phyloP scores from a whole-genome alignment of 106 monocot genomes.

The Gastrodia elata region DNA sequence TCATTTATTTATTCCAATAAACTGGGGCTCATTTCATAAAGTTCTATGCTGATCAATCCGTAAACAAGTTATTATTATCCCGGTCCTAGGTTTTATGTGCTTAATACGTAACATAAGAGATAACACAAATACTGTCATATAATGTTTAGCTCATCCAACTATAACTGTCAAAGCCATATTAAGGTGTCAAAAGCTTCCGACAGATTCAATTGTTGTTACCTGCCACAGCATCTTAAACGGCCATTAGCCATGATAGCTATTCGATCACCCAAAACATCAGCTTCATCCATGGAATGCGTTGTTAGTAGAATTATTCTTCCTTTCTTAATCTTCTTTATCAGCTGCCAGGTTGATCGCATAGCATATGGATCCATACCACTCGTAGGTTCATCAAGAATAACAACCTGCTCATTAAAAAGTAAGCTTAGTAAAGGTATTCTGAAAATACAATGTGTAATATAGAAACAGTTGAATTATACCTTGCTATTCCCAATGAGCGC shows the following conservation, averaged over 20 bases:
- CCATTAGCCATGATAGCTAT: constrained; percentile 96
- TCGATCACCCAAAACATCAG: constrained; percentile 84
- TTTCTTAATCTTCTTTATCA: constrained; percentile 81
- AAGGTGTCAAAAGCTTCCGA: neutral
- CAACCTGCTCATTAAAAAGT: constrained; percentile 32
- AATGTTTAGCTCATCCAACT: neutral
- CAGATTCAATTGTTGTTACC: constrained; percentile 25
- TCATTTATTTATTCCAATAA: neutral
- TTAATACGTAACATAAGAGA: neutral
- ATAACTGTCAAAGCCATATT: neutral
- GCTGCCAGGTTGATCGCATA: constrained; percentile 84
- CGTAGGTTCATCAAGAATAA: constrained; percentile 95
- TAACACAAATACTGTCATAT: neutral
- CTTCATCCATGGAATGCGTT: constrained; percentile 98
- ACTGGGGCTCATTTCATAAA: neutral
- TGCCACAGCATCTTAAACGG: constrained; percentile 72
- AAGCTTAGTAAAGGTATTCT: neutral
- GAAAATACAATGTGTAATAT: neutral
- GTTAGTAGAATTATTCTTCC: constrained; percentile 74
- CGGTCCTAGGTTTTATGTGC: neutral
- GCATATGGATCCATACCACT: constrained; percentile 99
- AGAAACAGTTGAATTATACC: constrained; percentile 23
- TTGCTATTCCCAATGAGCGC: constrained; percentile 91
- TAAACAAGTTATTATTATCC: neutral
- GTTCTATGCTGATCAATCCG: neutral